phyloP scores from a whole-genome alignment of 768 basidiomycete genomes.

The Astraeus odoratus region DNA sequence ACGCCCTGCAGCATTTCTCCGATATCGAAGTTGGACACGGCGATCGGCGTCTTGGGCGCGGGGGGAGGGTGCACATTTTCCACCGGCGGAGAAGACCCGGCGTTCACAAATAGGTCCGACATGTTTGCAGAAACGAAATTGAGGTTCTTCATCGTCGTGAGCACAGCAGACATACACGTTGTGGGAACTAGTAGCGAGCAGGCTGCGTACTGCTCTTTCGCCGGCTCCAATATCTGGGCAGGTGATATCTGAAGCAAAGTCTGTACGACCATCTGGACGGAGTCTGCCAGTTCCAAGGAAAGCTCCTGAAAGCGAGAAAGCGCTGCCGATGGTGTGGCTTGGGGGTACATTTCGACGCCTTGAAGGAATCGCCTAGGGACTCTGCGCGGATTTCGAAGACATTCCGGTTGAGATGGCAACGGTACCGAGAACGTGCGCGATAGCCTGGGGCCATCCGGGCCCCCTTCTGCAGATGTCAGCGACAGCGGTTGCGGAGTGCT shows the following conservation, averaged over 20 bases:
- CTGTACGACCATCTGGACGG: conserved; percentile 84
- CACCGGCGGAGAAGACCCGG: conserved; percentile 11
- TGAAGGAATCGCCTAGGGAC: conserved; percentile 7
- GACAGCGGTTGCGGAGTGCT: conserved; percentile 18
- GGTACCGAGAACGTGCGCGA: conserved; percentile 77
- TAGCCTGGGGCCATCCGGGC: conserved; percentile 43
- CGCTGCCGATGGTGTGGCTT: conserved; percentile 14
- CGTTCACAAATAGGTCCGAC: conserved; percentile 30
- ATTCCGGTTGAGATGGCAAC: conserved; percentile 68
- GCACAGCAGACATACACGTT: conserved; percentile 79
- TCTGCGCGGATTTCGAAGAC: conserved; percentile 64
- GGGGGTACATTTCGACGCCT: conserved; percentile 11
- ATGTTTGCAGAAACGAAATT: conserved; percentile 92
- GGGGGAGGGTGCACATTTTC: conserved; percentile 13
- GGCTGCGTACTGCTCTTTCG: conserved; percentile 88
- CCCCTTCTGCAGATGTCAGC: conserved; percentile 17
- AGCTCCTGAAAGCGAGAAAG: conserved; percentile 51
- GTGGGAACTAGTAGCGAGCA: conserved; percentile 85
- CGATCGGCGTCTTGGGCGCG: conserved; percentile 11
- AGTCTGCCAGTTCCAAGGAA: conserved; percentile 85
- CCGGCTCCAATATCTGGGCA: conserved; percentile 84
- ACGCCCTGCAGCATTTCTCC: conserved; percentile 87
- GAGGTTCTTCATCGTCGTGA: conserved; percentile 88
- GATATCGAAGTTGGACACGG: conserved; percentile 73
- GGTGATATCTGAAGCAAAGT: conserved; percentile 88